phyloP scores from a whole-genome alignment of 1,139 yeast species.

The Scheffersomyces parashehatae region DNA sequence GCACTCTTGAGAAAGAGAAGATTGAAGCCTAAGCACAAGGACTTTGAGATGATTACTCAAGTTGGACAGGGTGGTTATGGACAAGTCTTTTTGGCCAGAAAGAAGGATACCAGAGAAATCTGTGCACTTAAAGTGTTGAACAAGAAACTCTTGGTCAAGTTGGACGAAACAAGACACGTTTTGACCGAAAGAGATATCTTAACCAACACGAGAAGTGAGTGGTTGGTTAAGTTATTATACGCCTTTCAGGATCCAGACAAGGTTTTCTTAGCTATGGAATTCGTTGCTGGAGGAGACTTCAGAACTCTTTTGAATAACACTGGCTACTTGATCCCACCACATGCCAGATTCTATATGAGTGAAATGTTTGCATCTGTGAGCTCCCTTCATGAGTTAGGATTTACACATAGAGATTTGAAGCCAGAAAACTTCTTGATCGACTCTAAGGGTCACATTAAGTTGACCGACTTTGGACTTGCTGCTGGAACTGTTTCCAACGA shows the following conservation, averaged over 20 bases:
- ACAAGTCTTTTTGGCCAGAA: slow-evolving; percentile 91
- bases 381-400: slow-evolving; percentile 91
- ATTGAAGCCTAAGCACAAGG: slow-evolving; percentile 89
- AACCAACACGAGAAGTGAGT: slow-evolving; percentile 91
- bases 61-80: slow-evolving; percentile 99
- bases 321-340: slow-evolving; percentile 89
- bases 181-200: slow-evolving; percentile 94
- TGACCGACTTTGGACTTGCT: slow-evolving; percentile 97
- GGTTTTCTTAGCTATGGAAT: slow-evolving; percentile 96
- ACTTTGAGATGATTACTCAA: slow-evolving; percentile 94
- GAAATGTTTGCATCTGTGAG: slow-evolving; percentile 97
- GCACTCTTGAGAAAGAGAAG: slow-evolving; percentile 85
- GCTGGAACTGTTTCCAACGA: slow-evolving; percentile 95
- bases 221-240: slow-evolving; percentile 91
- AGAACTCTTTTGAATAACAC: slow-evolving; percentile 92
- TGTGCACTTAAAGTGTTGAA: slow-evolving; percentile 94
- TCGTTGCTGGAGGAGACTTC: slow-evolving; percentile 98
- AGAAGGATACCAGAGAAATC: slow-evolving; percentile 91
- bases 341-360: slow-evolving; percentile 89
- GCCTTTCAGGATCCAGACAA: slow-evolving; percentile 94
- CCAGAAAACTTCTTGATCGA: slow-evolving; percentile 97
- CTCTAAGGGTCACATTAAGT: slow-evolving; percentile 90
- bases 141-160: slow-evolving; percentile 79
- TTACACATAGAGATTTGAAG: slow-evolving; percentile 94
- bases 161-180: slow-evolving; percentile 95